phyloP scores from a whole-genome alignment of 2,329 filamentous ascomycete species.

The Epicoccum sorghinum region DNA sequence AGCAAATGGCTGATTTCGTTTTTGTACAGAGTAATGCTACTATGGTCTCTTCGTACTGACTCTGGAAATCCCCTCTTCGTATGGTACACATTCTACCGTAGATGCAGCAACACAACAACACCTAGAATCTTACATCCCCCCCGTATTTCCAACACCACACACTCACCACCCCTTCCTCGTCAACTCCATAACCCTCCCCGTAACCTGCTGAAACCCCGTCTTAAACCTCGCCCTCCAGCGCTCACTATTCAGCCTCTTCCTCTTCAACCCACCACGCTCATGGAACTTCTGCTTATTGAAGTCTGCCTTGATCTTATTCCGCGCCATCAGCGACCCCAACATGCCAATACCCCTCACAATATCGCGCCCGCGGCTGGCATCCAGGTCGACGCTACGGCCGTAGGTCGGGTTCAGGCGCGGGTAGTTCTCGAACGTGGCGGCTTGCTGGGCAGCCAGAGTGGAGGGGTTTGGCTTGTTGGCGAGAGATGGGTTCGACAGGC shows the following conservation, averaged over 20 bases:
- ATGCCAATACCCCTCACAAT: slow-evolving; percentile 55
- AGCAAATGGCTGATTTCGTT: neutral
- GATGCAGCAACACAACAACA: neutral
- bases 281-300: slow-evolving; percentile 69
- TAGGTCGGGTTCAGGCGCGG: slow-evolving; percentile 48
- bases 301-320: slow-evolving; percentile 66
- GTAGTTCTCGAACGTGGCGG: slow-evolving; percentile 31
- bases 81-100: neutral
- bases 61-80: neutral
- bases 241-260: slow-evolving; percentile 74
- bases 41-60: neutral
- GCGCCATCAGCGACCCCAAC: slow-evolving; percentile 50
- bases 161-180: slow-evolving; percentile 79
- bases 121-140: neutral
- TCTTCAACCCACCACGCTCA: slow-evolving; percentile 76
- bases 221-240: slow-evolving; percentile 74
- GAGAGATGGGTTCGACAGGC: slow-evolving; percentile 21
- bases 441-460: slow-evolving; percentile 23
- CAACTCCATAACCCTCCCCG: slow-evolving; percentile 70
- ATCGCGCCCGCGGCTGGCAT: slow-evolving; percentile 47
- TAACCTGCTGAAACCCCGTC: slow-evolving; percentile 68
- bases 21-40: slow-evolving; percentile 1
- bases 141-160: neutral
- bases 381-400: slow-evolving; percentile 50
- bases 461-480: slow-evolving; percentile 25